phyloP scores from a whole-genome alignment of 2,329 filamentous ascomycete species.

The Trichophyton simii region DNA sequence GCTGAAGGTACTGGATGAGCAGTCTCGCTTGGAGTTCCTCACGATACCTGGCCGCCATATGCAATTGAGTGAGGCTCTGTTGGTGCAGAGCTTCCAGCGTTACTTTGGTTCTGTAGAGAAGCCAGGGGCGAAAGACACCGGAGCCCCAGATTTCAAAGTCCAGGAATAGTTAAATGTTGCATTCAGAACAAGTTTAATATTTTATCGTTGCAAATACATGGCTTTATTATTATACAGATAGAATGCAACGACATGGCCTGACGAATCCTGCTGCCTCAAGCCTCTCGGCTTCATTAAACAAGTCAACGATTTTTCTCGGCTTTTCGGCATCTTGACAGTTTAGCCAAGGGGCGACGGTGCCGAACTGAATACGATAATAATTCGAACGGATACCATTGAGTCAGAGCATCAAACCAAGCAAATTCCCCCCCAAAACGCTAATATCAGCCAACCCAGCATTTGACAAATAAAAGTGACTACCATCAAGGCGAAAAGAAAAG shows the following conservation, averaged over 20 bases:
- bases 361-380: too few relatives aligned
- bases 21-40: constrained; percentile 65
- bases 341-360: too few relatives aligned
- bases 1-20: constrained; percentile 62
- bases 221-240: too few relatives aligned
- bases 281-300: too few relatives aligned
- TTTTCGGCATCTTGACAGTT: too few relatives aligned
- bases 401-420: too few relatives aligned
- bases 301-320: too few relatives aligned
- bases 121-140: not conserved
- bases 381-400: too few relatives aligned
- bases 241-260: too few relatives aligned
- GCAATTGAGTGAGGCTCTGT: constrained; percentile 53
- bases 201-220: too few relatives aligned
- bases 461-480: not conserved
- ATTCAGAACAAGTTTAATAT: not conserved
- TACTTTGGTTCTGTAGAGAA: constrained; percentile 27
- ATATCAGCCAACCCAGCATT: not conserved
- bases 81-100: constrained; percentile 51
- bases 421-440: too few relatives aligned
- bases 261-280: too few relatives aligned
- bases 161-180: not conserved
- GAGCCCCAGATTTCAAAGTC: not conserved
- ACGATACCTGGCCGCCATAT: constrained; percentile 70
- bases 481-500: not conserved